These are phyloP conservation scores for Fusarium sp. DNA, from an alignment of 2,329 filamentous ascomycete species.

Conservation along the genomic window DNA sequence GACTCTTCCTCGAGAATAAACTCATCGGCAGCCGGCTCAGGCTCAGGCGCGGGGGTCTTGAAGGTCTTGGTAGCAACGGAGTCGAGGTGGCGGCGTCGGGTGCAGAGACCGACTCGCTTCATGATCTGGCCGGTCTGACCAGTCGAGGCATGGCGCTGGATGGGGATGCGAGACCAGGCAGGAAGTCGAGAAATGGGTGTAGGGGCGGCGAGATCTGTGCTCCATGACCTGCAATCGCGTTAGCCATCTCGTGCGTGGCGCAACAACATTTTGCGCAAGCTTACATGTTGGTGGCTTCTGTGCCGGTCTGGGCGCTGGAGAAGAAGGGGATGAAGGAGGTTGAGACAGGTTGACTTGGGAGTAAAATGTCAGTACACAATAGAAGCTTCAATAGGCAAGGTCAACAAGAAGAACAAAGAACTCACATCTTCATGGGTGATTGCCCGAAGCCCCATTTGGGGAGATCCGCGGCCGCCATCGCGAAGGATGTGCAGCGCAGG, in stretches of 20 bases:
- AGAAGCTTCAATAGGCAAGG: not conserved
- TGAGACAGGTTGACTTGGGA: conserved; percentile 37
- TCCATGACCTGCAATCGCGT: conserved; percentile 41
- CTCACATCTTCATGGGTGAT: conserved; percentile 38
- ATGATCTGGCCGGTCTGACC: conserved; percentile 45
- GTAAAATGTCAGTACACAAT: conserved; percentile 29
- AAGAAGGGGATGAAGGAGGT: conserved; percentile 45
- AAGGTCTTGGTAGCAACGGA: not conserved
- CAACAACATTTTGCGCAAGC: conserved; percentile 9
- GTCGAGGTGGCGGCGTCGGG: not conserved
- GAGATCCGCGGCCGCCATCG: conserved; percentile 39
- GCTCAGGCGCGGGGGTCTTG: not conserved
- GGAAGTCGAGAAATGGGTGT: conserved; percentile 38
- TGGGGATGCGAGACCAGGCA: conserved; percentile 49
- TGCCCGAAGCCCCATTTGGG: conserved; percentile 41
- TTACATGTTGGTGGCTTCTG: conserved; percentile 30
- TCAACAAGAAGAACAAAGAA: not conserved
- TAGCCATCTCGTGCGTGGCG: conserved; percentile 9
- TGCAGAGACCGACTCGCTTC: conserved; percentile 47
- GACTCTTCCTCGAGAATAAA: conserved; percentile 15
- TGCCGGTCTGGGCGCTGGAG: conserved; percentile 23
- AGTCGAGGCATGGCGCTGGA: conserved; percentile 40
- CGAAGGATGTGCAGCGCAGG: conserved; percentile 34
- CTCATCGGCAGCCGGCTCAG: conserved; percentile 5
- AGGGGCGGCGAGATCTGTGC: conserved; percentile 31